phyloP scores from a whole-genome alignment of 306 rosid genomes.

The Arachis hypogaea region DNA sequence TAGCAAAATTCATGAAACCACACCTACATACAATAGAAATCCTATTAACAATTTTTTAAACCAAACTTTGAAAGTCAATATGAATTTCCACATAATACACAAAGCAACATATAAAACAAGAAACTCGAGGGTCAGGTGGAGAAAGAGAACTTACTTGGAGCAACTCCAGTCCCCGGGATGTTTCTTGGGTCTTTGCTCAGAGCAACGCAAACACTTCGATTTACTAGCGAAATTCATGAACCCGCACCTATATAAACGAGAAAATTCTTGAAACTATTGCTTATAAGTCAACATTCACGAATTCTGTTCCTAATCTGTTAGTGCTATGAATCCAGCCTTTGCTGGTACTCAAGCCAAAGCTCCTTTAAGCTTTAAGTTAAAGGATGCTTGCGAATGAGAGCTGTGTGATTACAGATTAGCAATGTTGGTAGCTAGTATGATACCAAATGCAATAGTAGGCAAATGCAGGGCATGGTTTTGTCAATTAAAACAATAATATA shows the following conservation, averaged over 20 bases:
- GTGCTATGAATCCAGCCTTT: slow-evolving; percentile 16
- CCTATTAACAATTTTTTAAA: slow-evolving; percentile 3
- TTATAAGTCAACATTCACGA: neutral
- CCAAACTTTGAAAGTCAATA: neutral
- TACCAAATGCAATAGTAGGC: neutral
- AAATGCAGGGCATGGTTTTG: neutral
- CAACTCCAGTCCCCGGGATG: slow-evolving; percentile 74
- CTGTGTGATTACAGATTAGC: neutral
- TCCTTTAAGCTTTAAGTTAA: slow-evolving; percentile 16
- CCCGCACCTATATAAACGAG: slow-evolving; percentile 56
- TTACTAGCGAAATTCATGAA: slow-evolving; percentile 81
- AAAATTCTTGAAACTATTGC: slow-evolving; percentile 28
- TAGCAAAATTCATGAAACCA: slow-evolving; percentile 77
- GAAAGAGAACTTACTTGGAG: slow-evolving; percentile 58
- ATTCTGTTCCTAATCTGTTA: slow-evolving; percentile 8
- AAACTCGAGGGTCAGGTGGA: neutral
- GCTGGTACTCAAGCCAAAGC: slow-evolving; percentile 10
- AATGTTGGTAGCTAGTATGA: neutral
- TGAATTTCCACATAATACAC: slow-evolving; percentile 32
- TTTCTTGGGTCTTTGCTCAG: slow-evolving; percentile 60
- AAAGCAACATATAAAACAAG: neutral
- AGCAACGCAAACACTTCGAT: slow-evolving; percentile 61
- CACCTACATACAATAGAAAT: slow-evolving; percentile 59
- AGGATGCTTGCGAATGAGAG: slow-evolving; percentile 22
- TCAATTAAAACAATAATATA: neutral